Base-by-base conservation (phyloP, 148 eudicot genomes). In the Rhododendron henanense region DNA sequence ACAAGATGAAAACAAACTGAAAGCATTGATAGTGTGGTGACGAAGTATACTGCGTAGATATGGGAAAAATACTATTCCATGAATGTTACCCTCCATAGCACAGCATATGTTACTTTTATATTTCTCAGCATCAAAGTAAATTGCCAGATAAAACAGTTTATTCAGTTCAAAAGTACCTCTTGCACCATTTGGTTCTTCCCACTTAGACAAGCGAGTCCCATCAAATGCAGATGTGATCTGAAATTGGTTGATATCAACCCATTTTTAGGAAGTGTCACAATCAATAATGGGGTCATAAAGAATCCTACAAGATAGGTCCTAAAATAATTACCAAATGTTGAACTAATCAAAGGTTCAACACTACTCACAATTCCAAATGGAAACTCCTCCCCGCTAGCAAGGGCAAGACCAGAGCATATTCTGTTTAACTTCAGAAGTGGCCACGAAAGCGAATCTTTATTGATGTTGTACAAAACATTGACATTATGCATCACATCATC, bases 141-240 rank as follows among this genome's bases (percentile, higher is more conserved):
- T 71, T 31, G 18, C 76, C 21, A 33, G 21, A 71, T 14, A 15
- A 71, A 71, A 71, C 76, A 33, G 19, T 31, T 31, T 4, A 33
- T 71, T 71, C 76, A 13, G 76, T 33, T 4, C 39, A 31, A 33
- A 55, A 71, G 53, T 82, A 96, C 99, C 99, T 95, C 86, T 92
- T 74, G 96, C 99, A 83, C 99, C 99, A 93, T 94, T 94, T 88
- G 99, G 99, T 91, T 96, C 99, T 91, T 96, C 98, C 98, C 98
- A 96, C 90, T 96, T 96, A 11, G 98, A 92, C 89, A 88, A 57
- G 77, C 93, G 92, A 85, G 91, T 89, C 55, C 99, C 99, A 88
- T 96, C 99, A 92, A 96, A 96, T 78, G 99, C 99, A 86, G 95
- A 93, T 10, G 98, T 94, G 82, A 92, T 94, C 99, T 96, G 89